These are phyloP conservation scores for Polyporus arcularius DNA, from an alignment of 768 basidiomycete genomes.

Conservation along the genomic window DNA sequence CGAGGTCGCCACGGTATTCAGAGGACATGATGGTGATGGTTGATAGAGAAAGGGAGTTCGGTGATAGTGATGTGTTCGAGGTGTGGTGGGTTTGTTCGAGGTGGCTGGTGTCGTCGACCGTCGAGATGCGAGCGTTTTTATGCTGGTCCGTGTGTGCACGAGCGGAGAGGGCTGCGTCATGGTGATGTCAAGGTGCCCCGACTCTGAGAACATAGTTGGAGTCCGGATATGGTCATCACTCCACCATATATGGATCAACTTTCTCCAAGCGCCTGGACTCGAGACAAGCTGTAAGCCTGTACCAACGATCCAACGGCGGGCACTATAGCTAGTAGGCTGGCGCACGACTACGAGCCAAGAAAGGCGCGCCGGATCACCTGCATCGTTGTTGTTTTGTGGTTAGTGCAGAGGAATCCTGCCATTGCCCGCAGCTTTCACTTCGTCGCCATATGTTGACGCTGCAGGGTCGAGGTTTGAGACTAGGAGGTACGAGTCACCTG, in stretches of 20 bases:
- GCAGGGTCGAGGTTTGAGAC: too few relatives aligned
- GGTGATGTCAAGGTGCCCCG: conserved; percentile 11
- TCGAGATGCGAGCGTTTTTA: neutral
- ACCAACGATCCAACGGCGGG: too few relatives aligned
- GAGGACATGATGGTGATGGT: conserved; percentile 7
- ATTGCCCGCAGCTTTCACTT: too few relatives aligned
- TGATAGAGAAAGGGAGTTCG: neutral
- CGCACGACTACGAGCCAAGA: too few relatives aligned
- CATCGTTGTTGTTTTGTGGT: too few relatives aligned
- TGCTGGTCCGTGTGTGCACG: neutral
- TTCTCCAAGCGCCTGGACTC: conserved; percentile 13
- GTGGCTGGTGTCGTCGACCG: neutral
- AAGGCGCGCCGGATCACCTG: too few relatives aligned
- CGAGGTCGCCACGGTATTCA: conserved; percentile 11
- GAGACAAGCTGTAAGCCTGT: too few relatives aligned
- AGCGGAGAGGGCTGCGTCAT: conserved; percentile 9
- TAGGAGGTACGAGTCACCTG: too few relatives aligned
- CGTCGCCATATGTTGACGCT: too few relatives aligned
- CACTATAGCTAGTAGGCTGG: too few relatives aligned
- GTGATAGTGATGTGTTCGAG: neutral
- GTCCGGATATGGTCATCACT: conserved; percentile 7
- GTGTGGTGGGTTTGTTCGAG: neutral
- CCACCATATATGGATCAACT: conserved; percentile 1
- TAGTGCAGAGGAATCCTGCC: too few relatives aligned
- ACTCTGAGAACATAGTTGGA: neutral